Percentiles rank a stretch among this genome's conserved stretches.
Conservation (phyloP, 768 basidiomycete genomes). For the Gloeopeniophorella convolvens region DNA sequence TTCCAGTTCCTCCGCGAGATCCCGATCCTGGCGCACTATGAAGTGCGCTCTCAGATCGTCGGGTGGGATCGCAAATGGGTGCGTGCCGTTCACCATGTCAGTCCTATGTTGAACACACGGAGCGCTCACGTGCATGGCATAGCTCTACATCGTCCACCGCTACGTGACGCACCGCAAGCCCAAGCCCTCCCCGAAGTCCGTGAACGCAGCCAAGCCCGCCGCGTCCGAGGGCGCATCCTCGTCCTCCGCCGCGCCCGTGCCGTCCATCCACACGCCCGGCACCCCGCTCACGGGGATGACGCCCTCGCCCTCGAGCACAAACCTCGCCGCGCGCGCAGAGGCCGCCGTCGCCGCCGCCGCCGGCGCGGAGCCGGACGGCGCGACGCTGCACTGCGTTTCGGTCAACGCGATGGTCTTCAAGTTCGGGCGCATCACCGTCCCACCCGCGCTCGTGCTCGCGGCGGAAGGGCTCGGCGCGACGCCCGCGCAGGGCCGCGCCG, state of each 20-base stretch:
- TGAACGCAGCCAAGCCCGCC: constrained; percentile 25
- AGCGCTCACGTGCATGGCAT: no score
- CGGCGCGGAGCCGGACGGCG: constrained; percentile 46
- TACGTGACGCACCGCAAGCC: constrained; percentile 50
- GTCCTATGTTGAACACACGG: no score
- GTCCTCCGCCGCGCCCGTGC: background rate
- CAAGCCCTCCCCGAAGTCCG: constrained; percentile 19
- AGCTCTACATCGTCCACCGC: constrained; percentile 60
- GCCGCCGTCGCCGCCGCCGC: constrained; percentile 4
- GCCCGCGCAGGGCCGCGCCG: constrained; percentile 11
- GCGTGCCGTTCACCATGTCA: no score
- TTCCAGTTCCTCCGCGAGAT: constrained; percentile 69
- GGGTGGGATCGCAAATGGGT: constrained; percentile 82
- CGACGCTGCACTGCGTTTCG: constrained; percentile 53
- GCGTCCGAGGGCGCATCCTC: constrained; percentile 26
- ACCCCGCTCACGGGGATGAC: constrained; percentile 3
- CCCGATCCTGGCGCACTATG: constrained; percentile 52
- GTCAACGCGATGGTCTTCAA: constrained; percentile 67
- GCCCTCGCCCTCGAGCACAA: constrained; percentile 8
- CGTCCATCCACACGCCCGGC: constrained; percentile 5
- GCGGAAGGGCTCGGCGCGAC: constrained; percentile 46
- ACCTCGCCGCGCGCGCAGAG: background rate
- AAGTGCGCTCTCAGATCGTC: constrained; percentile 49
- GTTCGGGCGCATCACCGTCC: constrained; percentile 62
- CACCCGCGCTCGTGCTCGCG: constrained; percentile 57